A percentile compares a stretch with the other conserved stretches of the same genome.
These are phyloP conservation scores for Botrytis medusae DNA, from an alignment of 2,329 filamentous ascomycete species.

Conservation along the genomic window DNA sequence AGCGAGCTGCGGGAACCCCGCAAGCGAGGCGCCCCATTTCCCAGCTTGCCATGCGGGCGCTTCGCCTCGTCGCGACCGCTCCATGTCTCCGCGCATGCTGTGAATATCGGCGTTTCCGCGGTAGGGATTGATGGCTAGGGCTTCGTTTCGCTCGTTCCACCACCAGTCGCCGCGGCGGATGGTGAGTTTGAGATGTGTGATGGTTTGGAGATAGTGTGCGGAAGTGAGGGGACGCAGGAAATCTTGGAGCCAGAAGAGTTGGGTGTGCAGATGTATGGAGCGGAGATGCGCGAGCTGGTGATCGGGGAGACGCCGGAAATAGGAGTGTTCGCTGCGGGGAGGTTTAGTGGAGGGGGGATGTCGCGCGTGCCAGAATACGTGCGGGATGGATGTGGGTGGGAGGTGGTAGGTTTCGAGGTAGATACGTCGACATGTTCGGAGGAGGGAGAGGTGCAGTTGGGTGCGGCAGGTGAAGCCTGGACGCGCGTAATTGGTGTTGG, in stretches of 20 bases:
- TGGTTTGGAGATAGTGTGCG: constrained; percentile 22
- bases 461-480: constrained; percentile 27
- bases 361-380: constrained; percentile 30
- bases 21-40: constrained; percentile 31
- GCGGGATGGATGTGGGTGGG: constrained; percentile 26
- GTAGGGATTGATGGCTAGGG: constrained; percentile 31
- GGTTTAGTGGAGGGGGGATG: background rate
- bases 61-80: background rate
- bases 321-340: constrained; percentile 16
- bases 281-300: constrained; percentile 25
- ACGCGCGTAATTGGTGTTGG: constrained; percentile 25
- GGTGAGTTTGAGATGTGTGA: constrained; percentile 32
- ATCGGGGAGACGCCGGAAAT: constrained; percentile 22
- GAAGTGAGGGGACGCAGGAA: constrained; percentile 22
- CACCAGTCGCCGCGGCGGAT: constrained; percentile 35
- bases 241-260: constrained; percentile 33
- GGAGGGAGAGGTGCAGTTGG: constrained; percentile 26
- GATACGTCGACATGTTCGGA: constrained; percentile 30
- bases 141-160: constrained; percentile 30
- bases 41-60: constrained; percentile 12
- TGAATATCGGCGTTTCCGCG: constrained; percentile 6
- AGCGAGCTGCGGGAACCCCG: constrained; percentile 24
- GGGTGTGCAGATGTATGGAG: constrained; percentile 29
- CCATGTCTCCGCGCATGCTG: constrained; percentile 23
- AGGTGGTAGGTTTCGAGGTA: constrained; percentile 35